Percentiles rank a stretch among this genome's conserved stretches.
Evolutionary conservation across 805 yeast genomes (phyloP).

Genomic region (Candida sphagnicola): DNA sequence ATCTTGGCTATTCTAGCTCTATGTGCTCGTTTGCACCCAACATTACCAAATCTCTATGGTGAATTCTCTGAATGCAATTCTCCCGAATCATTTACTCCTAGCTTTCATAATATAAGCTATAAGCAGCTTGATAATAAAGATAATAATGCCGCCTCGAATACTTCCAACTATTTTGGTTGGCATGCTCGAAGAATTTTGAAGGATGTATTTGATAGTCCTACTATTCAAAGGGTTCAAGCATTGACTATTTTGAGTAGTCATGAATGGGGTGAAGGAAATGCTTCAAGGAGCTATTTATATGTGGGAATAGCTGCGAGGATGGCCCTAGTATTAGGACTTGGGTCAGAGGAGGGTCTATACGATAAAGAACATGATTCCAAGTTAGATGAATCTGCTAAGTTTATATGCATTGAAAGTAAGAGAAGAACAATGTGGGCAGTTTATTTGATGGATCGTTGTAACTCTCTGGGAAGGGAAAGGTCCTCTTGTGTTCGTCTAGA

Average conservation of each 20-base stretch:
- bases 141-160: conserved; percentile 19
- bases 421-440: conserved; percentile 38
- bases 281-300: conserved; percentile 32
- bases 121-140: conserved; percentile 2
- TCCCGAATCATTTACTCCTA: conserved; percentile 25
- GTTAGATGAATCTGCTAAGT: conserved; percentile 11
- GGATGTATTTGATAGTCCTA: conserved; percentile 34
- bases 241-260: conserved; percentile 32
- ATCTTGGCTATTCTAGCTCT: conserved; percentile 32
- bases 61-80: conserved; percentile 21
- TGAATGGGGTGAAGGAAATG: conserved; percentile 39
- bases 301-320: conserved; percentile 38
- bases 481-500: conserved; percentile 28
- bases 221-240: conserved; percentile 35
- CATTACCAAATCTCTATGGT: conserved; percentile 26
- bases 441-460: conserved; percentile 41
- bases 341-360: conserved; percentile 13
- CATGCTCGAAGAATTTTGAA: conserved; percentile 28
- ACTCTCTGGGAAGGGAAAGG: conserved; percentile 31
- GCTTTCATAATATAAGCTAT: conserved; percentile 1
- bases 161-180: conserved; percentile 37
- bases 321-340: conserved; percentile 31
- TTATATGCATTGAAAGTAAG: conserved; percentile 25
- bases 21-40: conserved; percentile 31
- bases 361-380: conserved; percentile 7